A percentile compares a stretch with the other conserved stretches of the same genome.
Evolutionary conservation across 208 protist genomes (phyloP).

Genomic region (Plasmodiophora brassicae): DNA sequence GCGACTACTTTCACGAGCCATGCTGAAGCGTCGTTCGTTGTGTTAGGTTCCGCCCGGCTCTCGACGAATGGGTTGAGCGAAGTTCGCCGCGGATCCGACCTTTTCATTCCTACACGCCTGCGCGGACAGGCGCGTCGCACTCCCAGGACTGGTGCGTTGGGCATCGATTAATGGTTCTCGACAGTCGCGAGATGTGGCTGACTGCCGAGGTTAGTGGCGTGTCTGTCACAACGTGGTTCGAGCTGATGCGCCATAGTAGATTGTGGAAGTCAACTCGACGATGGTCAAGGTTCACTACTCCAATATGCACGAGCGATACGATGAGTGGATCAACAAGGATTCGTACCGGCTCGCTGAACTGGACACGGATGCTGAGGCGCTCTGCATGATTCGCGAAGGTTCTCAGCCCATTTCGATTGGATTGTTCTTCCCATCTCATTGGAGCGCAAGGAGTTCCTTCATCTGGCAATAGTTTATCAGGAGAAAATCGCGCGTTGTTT

Average conservation of each 20-base stretch:
- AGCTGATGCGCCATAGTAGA: not conserved
- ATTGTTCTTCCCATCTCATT: not conserved
- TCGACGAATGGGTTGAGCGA: not conserved
- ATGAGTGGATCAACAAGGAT: slow-evolving; percentile 5
- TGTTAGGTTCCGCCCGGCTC: not conserved
- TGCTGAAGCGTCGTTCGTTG: not conserved
- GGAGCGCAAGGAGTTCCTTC: not conserved
- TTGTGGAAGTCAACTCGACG: not conserved
- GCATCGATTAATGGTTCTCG: not conserved
- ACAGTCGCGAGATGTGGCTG: not conserved
- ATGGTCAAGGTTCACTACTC: slow-evolving; percentile 20
- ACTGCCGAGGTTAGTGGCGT: not conserved
- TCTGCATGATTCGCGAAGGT: not conserved
- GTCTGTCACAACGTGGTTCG: not conserved
- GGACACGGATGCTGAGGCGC: not conserved
- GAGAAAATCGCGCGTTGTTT: not conserved
- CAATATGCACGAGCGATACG: not conserved
- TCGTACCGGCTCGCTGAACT: not conserved
- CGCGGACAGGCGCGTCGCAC: not conserved
- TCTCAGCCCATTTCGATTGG: not conserved
- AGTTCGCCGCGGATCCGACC: not conserved
- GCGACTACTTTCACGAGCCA: not conserved
- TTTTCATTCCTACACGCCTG: not conserved
- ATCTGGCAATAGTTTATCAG: not conserved
- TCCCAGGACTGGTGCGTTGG: not conserved